Evolutionary conservation across 139 green algal genomes (phyloP).

Genomic region (Coelastrella sp.): DNA sequence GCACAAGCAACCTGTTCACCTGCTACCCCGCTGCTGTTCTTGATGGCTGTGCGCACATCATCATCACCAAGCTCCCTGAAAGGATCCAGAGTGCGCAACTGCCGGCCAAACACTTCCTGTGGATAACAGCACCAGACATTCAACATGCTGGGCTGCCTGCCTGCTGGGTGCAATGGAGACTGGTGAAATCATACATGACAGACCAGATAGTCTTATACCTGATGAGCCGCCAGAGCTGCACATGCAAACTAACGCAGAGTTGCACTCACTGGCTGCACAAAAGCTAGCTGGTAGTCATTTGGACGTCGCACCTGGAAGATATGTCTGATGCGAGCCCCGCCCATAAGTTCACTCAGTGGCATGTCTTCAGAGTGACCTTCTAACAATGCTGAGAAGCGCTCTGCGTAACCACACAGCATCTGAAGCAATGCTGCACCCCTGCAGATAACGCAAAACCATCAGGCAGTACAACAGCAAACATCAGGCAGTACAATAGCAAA

Average conservation of each 20-base stretch:
- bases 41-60: slow-evolving; percentile 93
- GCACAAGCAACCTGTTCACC: slow-evolving; percentile 22
- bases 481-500: too few species aligned
- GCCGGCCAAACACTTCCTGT: slow-evolving; percentile 42
- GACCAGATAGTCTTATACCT: too few species aligned
- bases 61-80: slow-evolving; percentile 84
- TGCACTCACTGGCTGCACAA: too few species aligned
- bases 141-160: too few species aligned
- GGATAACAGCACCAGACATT: too few species aligned
- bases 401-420: slow-evolving; percentile 89
- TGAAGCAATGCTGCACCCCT: slow-evolving; percentile 77
- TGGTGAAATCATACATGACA: too few species aligned
- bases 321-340: slow-evolving; percentile 87
- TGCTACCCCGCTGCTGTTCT: slow-evolving; percentile 91
- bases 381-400: slow-evolving; percentile 84
- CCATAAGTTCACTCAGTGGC: slow-evolving; percentile 79
- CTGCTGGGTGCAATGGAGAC: too few species aligned
- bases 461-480: too few species aligned
- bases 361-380: slow-evolving; percentile 78
- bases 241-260: too few species aligned
- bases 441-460: too few species aligned
- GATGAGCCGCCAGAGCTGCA: too few species aligned
- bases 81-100: slow-evolving; percentile 66
- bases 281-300: too few species aligned
- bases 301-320: slow-evolving; percentile 83